Base-by-base conservation (phyloP, 257 asterid genomes). In the Forsythia suspensa region DNA sequence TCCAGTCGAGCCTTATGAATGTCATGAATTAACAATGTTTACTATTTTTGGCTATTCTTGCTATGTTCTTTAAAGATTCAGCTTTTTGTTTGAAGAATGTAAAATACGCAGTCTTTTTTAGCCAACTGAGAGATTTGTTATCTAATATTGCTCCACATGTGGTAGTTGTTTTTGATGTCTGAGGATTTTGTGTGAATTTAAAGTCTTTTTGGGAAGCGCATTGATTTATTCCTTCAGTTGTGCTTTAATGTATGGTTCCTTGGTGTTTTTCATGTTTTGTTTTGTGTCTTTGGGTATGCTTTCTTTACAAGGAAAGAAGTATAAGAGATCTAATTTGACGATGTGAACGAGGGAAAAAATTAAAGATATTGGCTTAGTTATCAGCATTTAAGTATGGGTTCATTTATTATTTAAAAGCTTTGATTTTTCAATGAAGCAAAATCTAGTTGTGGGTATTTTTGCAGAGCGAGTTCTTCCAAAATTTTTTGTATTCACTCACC, bases 51-150 rank as follows among this genome's bases (percentile, higher is more conserved):
- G 69, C 13, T 61, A 20, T 24, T 61, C 15, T 61, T 61, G 36
- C 69, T 29, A 21, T 21, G 69, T 21, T 61, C 13, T 61, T 61
- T 40, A 37, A 52, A 74, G 51, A 4, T 84, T 55, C 34, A 40
- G 13, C 21, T 59, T 67, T 73, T 63, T 43, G 40, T 57, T 77
- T 73, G 34, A 18, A 9, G 34, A 80, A 74, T 72, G 77, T 69
- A 13, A 51, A 51, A 51, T 51, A 51, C 12, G n/a, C 59, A 13
- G 15, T 51, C 59, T 6, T 7, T n/a, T 57, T 57, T 4, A 6
- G 8, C 66, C 9, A 57, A 57, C 8, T n/a, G 66, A 29, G 63
- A 39, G 36, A 51, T 72, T 82, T 24, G 75, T 51, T 51, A 15
- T 51, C 59, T 51, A 51, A 12, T 51, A 51, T 48, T 48, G 59